A percentile compares a stretch with the other conserved stretches of the same genome.
phyloP scores from a whole-genome alignment of 768 basidiomycete species.

The Rhodotorula kratochvilovae region DNA sequence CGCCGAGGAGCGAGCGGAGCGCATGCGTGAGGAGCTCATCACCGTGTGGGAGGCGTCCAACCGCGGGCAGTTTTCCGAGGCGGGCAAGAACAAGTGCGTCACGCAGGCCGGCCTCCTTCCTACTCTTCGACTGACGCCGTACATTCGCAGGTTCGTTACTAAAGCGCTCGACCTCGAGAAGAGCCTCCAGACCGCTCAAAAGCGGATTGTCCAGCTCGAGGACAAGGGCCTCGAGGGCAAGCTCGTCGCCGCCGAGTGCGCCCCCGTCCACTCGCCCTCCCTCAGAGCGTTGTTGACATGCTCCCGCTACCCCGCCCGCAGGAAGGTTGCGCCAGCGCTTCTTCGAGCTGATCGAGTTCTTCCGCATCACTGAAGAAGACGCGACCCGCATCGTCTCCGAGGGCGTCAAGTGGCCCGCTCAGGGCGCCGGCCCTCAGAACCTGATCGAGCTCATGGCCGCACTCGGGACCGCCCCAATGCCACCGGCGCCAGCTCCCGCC shows the following conservation, averaged over 20 bases:
- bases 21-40: not conserved
- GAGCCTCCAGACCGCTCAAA: not conserved
- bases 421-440: too few species aligned
- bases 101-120: too few species aligned
- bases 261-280: not conserved
- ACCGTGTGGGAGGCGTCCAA: not conserved
- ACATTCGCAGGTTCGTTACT: not conserved
- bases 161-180: not conserved
- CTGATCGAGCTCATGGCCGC: not conserved
- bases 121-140: not conserved
- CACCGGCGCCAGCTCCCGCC: not conserved
- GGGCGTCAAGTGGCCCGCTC: not conserved
- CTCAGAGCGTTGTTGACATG: too few species aligned
- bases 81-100: not conserved
- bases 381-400: not conserved
- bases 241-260: not conserved
- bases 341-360: not conserved
- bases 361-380: not conserved
- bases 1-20: constrained; percentile 6
- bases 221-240: not conserved
- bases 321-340: not conserved
- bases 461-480: not conserved
- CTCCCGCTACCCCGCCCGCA: too few species aligned
- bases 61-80: not conserved
- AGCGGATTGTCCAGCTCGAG: not conserved